Evolutionary conservation across 306 rosid species (phyloP).

Genomic region (Medicago truncatula): DNA sequence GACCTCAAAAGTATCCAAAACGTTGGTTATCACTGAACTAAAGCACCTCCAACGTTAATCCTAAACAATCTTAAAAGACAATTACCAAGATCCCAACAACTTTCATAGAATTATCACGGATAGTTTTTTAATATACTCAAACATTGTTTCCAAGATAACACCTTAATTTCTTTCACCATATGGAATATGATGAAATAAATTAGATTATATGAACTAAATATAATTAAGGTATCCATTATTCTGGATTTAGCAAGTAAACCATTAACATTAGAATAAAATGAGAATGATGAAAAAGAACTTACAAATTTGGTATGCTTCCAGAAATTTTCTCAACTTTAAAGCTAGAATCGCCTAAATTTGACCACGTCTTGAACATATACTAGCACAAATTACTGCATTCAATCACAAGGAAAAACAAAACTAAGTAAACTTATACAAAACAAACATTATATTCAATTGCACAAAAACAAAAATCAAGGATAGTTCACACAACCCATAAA

Average conservation of each 20-base stretch:
- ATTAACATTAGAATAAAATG: neutral
- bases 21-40: no score
- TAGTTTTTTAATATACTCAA: no score
- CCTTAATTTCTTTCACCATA: no score
- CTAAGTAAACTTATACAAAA: neutral
- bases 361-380: constrained; percentile 84
- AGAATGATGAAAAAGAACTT: constrained; percentile 48
- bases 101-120: no score
- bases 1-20: no score
- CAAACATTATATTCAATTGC: neutral
- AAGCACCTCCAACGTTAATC: no score
- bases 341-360: constrained; percentile 66
- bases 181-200: no score
- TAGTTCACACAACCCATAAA: neutral
- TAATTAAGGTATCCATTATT: constrained; percentile 8
- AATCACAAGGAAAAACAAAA: constrained; percentile 16
- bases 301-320: constrained; percentile 88
- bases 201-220: no score
- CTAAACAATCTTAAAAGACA: no score
- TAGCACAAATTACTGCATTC: constrained; percentile 70
- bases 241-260: constrained; percentile 2
- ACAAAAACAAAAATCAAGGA: neutral
- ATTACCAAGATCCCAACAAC: no score
- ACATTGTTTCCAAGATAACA: no score
- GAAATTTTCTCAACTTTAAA: constrained; percentile 78